Conservation (phyloP, 768 basidiomycete species). For the Trametes villosa region DNA sequence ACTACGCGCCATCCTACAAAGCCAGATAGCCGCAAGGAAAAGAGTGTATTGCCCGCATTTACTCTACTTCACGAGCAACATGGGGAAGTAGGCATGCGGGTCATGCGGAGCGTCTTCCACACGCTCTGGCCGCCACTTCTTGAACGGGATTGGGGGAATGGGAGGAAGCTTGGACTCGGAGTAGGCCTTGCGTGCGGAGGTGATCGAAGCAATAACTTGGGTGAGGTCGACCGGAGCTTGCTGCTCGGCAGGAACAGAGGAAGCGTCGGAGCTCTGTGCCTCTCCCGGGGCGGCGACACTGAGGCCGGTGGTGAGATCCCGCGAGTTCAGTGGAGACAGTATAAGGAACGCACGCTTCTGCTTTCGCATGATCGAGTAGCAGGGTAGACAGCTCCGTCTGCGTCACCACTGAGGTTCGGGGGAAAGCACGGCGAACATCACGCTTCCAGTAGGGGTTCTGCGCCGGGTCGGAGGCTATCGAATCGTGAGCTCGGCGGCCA, state of each 20-base stretch:
- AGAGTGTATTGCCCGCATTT: constrained; percentile 11
- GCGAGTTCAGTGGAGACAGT: neutral
- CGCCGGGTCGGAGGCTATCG: constrained; percentile 80
- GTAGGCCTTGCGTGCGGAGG: constrained; percentile 59
- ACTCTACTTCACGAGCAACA: constrained; percentile 55
- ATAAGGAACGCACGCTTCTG: constrained; percentile 57
- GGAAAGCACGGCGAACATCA: constrained; percentile 90
- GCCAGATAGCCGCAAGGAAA: neutral
- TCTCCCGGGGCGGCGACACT: constrained; percentile 60
- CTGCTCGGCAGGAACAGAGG: constrained; percentile 49
- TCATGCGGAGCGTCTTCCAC: constrained; percentile 84
- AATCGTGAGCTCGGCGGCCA: neutral
- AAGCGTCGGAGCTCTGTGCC: constrained; percentile 40
- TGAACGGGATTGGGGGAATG: constrained; percentile 64
- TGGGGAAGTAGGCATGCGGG: constrained; percentile 82
- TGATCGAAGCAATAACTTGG: constrained; percentile 70
- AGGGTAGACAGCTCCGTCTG: constrained; percentile 81
- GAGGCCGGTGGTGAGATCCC: constrained; percentile 12
- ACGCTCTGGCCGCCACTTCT: constrained; percentile 73
- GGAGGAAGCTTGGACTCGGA: constrained; percentile 74
- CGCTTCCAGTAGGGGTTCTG: constrained; percentile 97
- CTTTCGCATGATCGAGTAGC: constrained; percentile 76
- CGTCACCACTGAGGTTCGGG: constrained; percentile 88
- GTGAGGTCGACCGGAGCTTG: constrained; percentile 62
- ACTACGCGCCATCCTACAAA: too few species aligned